phyloP scores from a whole-genome alignment of 306 rosid species.

The Acacia melanoxylon region DNA sequence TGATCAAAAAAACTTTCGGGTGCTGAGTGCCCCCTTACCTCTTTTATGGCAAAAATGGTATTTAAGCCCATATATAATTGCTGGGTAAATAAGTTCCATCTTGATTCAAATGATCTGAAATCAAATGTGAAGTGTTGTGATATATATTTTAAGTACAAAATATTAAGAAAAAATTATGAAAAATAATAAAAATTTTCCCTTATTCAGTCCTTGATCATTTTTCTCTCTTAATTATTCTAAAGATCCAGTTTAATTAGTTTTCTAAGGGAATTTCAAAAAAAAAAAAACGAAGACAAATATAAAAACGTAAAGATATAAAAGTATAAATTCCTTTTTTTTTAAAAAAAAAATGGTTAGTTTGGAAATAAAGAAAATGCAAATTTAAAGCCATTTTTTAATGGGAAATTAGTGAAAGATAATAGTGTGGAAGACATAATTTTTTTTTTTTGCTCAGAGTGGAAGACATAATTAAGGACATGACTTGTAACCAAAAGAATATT shows the following conservation, averaged over 20 bases:
- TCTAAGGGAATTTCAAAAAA: background rate
- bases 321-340: no score
- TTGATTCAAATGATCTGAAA: background rate
- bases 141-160: background rate
- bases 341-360: background rate
- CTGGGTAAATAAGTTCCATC: background rate
- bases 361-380: background rate
- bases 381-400: background rate
- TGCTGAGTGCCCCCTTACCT: no score
- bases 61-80: background rate
- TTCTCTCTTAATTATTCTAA: background rate
- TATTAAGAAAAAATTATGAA: background rate
- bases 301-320: background rate
- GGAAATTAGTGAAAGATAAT: background rate
- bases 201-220: background rate
- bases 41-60: no score
- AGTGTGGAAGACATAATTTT: background rate
- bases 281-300: no score
- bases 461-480: background rate
- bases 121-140: background rate
- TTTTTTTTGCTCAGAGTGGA: no score
- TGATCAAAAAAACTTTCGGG: no score
- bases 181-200: background rate
- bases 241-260: background rate
- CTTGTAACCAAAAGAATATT: slow-evolving; percentile 7